Percentiles rank a stretch among this genome's conserved stretches.
Evolutionary conservation across 768 basidiomycete genomes (phyloP).

Genomic region (Rhodotorula sphaerocarpa): DNA sequence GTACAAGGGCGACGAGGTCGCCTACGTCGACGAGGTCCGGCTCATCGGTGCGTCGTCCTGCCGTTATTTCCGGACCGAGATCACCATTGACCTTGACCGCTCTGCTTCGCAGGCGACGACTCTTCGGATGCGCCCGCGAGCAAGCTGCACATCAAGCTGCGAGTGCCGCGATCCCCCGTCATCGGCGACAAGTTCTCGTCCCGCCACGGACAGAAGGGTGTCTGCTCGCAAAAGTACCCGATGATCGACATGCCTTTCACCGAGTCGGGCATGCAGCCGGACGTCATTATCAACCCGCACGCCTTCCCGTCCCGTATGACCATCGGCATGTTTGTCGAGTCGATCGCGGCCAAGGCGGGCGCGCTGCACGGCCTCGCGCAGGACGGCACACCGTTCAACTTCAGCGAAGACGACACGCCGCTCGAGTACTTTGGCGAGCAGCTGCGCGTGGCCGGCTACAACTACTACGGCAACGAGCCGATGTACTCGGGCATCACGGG

Average conservation of each 20-base stretch:
- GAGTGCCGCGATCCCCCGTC: constrained; percentile 87
- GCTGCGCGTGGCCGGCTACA: constrained; percentile 85
- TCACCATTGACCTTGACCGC: too few species aligned
- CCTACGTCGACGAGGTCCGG: constrained; percentile 82
- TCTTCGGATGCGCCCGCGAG: constrained; percentile 78
- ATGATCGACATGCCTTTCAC: constrained; percentile 97
- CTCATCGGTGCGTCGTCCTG: constrained; percentile 59
- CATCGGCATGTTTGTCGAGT: constrained; percentile 99
- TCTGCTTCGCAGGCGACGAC: constrained; percentile 69
- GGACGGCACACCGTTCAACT: constrained; percentile 92
- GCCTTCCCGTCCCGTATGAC: constrained; percentile 99
- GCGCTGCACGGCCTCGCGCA: constrained; percentile 97
- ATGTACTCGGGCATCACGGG: constrained; percentile 99
- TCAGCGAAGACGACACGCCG: constrained; percentile 87
- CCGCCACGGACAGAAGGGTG: constrained; percentile 97
- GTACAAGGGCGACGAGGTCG: constrained; percentile 92
- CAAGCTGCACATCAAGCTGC: constrained; percentile 84
- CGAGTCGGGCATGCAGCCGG: constrained; percentile 97
- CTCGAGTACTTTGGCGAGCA: constrained; percentile 96
- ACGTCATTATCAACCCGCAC: constrained; percentile 98
- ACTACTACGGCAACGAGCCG: constrained; percentile 97
- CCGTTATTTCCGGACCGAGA: too few species aligned
- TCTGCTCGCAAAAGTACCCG: constrained; percentile 99
- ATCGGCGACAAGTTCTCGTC: constrained; percentile 99
- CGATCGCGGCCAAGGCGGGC: constrained; percentile 98